These are phyloP conservation scores for Aspergillus brasiliensis DNA, from an alignment of 2,329 filamentous ascomycete species.

Conservation along the genomic window DNA sequence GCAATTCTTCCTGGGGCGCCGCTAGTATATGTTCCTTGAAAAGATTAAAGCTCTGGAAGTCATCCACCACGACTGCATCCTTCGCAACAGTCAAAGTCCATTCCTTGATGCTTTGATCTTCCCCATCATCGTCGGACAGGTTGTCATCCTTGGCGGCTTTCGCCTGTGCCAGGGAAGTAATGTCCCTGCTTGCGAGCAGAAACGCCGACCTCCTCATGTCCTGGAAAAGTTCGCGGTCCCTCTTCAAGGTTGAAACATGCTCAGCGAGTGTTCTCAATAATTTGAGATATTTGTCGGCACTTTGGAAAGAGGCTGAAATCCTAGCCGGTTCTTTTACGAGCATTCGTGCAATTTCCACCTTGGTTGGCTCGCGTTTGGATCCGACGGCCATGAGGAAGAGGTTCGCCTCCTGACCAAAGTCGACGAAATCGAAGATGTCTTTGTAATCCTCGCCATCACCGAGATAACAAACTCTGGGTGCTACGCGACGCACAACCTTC, in stretches of 20 bases:
- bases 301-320: conserved; percentile 77
- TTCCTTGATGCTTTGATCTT: conserved; percentile 69
- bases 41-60: conserved; percentile 83
- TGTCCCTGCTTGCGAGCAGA: conserved; percentile 80
- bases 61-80: conserved; percentile 78
- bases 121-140: conserved; percentile 54
- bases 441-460: conserved; percentile 73
- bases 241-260: conserved; percentile 68
- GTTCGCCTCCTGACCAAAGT: conserved; percentile 87
- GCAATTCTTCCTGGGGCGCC: conserved; percentile 82
- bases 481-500: conserved; percentile 56
- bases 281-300: conserved; percentile 81
- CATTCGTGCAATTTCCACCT: conserved; percentile 78
- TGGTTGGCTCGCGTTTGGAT: conserved; percentile 88
- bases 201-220: conserved; percentile 76
- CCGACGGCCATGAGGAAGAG: conserved; percentile 85
- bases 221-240: conserved; percentile 75
- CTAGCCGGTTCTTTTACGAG: conserved; percentile 82
- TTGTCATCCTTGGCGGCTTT: conserved; percentile 19
- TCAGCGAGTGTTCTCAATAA: conserved; percentile 81
- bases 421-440: conserved; percentile 95
- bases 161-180: conserved; percentile 43
- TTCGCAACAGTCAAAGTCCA: conserved; percentile 74
- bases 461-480: conserved; percentile 77
- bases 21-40: conserved; percentile 85